Base-by-base conservation (phyloP, 148 eudicot genomes). In the Vaccinium vitisidaea region DNA sequence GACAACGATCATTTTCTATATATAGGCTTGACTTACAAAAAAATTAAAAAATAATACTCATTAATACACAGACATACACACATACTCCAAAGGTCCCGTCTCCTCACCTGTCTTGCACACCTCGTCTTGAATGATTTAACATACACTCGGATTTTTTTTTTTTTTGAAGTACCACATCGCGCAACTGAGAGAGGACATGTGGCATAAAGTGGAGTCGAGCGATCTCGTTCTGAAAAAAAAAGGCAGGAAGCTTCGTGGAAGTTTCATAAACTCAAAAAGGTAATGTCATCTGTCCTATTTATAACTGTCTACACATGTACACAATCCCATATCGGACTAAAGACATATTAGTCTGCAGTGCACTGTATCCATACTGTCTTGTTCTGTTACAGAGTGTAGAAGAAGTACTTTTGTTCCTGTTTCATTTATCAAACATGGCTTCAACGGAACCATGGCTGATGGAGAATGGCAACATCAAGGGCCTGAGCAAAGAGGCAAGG, bases 401-500 rank as follows among this genome's bases (percentile, higher is more conserved):
- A 65, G 9, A 65, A 27, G 69, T 21, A n/a, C 69, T 23, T 63
- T n/a, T 63, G 25, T n/a, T 63, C 19, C 27, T n/a, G 73, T 67
- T 14, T 0, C 73, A 25, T 67, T 27, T 27, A 67, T 5, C 73
- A 12, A 13, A 25, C 36, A 89, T 89, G 89, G 87, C 90, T 12
- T 88, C 90, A 50, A 27, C 81, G 13, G 90, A 86, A 23, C 61
- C 86, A 56, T 87, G 86, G 89, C 53, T 87, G 6, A 15, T 92
- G 86, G 96, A 95, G 56, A 91, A 90, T 75, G 94, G 96, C 27
- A 87, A 85, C 76, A 21, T 80, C 30, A 91, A 86, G 87, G 78
- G 87, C 4, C 8, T 83, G 59, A 87, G 84, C 84, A 88, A 83
- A 84, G 95, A 94, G 84, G 46, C 49, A 21, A 89, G 86, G 6